Percentiles rank a stretch among this genome's conserved stretches.
phyloP scores from a whole-genome alignment of 140 eudicot species.

The Anethum foeniculum region DNA sequence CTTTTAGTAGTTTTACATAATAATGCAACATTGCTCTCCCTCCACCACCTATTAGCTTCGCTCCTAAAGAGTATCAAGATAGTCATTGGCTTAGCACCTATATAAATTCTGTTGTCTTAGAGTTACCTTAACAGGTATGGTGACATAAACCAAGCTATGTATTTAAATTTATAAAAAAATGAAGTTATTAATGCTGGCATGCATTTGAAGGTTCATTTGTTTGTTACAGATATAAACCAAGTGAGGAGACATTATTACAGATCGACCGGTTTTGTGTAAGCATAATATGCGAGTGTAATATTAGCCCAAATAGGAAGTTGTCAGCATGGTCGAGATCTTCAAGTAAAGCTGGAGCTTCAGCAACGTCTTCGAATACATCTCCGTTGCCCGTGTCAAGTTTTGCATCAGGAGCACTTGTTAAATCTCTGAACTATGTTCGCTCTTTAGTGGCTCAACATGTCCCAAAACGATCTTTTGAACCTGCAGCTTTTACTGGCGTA shows the following conservation, averaged over 20 bases:
- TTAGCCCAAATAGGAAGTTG: conserved; percentile 54
- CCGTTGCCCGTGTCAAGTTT: conserved; percentile 88
- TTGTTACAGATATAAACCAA: conserved; percentile 82
- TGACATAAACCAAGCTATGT: neutral
- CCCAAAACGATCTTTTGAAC: conserved; percentile 84
- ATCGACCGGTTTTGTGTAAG: conserved; percentile 79
- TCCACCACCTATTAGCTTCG: neutral
- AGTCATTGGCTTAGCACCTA: neutral
- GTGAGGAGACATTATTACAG: conserved; percentile 80
- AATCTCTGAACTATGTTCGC: conserved; percentile 79
- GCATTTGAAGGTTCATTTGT: conserved; percentile 3
- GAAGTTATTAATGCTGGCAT: neutral
- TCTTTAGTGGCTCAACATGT: conserved; percentile 83
- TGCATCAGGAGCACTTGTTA: conserved; percentile 84
- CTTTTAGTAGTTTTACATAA: neutral
- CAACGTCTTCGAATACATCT: conserved; percentile 36
- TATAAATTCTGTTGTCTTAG: neutral
- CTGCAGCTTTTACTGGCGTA: conserved; percentile 92
- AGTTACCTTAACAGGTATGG: neutral
- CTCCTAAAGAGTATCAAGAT: neutral
- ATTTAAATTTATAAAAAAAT: neutral
- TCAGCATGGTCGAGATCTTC: conserved; percentile 63
- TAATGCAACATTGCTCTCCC: neutral
- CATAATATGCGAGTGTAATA: conserved; percentile 75
- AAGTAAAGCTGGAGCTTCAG: conserved; percentile 46